Evolutionary conservation across 2,329 filamentous ascomycete species (phyloP).

Genomic region (Colletotrichum sp.): DNA sequence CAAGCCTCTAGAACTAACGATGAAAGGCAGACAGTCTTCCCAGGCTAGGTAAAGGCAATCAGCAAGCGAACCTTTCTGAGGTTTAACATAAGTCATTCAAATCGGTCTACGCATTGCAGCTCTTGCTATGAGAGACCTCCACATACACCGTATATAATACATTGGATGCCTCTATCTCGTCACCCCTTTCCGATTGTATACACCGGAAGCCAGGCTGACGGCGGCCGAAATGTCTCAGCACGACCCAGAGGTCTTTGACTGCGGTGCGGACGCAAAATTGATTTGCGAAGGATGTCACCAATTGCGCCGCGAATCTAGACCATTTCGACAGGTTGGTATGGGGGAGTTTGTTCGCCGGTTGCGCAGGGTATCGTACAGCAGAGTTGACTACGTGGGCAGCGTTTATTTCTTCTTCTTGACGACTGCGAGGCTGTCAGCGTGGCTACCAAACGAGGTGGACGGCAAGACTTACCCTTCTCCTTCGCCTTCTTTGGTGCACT

Average conservation of each 20-base stretch:
- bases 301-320: not conserved
- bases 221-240: not conserved
- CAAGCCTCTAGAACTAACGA: not conserved
- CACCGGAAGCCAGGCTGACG: not conserved
- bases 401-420: constrained; percentile 45
- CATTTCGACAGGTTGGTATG: not conserved
- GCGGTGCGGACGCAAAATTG: not conserved
- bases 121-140: not conserved
- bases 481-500: constrained; percentile 88
- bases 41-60: not conserved
- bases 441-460: not conserved
- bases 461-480: constrained; percentile 36
- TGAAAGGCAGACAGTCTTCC: not conserved
- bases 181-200: not conserved
- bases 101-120: not conserved
- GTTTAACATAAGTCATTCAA: not conserved
- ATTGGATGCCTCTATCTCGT: not conserved
- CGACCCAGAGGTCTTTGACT: not conserved
- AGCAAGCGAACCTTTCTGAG: not conserved
- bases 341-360: not conserved
- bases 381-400: not conserved
- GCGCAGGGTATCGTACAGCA: constrained; percentile 16
- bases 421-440: constrained; percentile 35
- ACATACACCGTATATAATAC: not conserved
- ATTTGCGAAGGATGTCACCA: not conserved